These are phyloP conservation scores for Zasmidium cellare DNA, from an alignment of 2,329 filamentous ascomycete species.

Conservation along the genomic window DNA sequence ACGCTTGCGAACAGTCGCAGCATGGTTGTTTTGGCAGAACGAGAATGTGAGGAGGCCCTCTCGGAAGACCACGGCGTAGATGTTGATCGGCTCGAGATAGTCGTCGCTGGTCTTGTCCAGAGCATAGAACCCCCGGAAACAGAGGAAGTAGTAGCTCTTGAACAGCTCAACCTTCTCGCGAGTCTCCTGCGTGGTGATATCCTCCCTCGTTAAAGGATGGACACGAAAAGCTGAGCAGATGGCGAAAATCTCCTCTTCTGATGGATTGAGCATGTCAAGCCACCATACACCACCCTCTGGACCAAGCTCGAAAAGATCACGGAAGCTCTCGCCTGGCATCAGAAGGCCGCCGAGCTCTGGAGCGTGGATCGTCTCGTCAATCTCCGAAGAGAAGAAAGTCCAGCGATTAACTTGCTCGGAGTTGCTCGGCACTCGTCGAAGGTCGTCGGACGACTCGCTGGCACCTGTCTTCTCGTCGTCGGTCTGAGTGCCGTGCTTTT, in stretches of 20 bases:
- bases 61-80: slow-evolving; percentile 95
- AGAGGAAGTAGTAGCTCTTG: slow-evolving; percentile 96
- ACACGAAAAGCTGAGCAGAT: slow-evolving; percentile 95
- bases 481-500: slow-evolving; percentile 1
- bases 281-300: slow-evolving; percentile 89
- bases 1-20: slow-evolving; percentile 83
- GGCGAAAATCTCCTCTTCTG: slow-evolving; percentile 80
- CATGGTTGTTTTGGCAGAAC: slow-evolving; percentile 83
- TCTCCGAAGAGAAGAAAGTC: slow-evolving; percentile 94
- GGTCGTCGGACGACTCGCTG: slow-evolving; percentile 29
- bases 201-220: slow-evolving; percentile 92
- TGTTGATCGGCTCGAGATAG: slow-evolving; percentile 91
- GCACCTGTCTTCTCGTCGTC: slow-evolving; percentile 48
- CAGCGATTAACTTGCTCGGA: slow-evolving; percentile 67
- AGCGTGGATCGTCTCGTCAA: slow-evolving; percentile 90
- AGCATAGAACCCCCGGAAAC: slow-evolving; percentile 90
- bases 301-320: slow-evolving; percentile 76
- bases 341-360: slow-evolving; percentile 84
- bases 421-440: slow-evolving; percentile 26
- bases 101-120: slow-evolving; percentile 75
- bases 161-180: slow-evolving; percentile 99
- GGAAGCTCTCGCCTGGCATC: slow-evolving; percentile 84
- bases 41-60: slow-evolving; percentile 95
- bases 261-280: slow-evolving; percentile 90
- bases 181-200: slow-evolving; percentile 92